Base-by-base conservation (phyloP, 495 filamentous ascomycete species). In the Rhypophila decipiens region DNA sequence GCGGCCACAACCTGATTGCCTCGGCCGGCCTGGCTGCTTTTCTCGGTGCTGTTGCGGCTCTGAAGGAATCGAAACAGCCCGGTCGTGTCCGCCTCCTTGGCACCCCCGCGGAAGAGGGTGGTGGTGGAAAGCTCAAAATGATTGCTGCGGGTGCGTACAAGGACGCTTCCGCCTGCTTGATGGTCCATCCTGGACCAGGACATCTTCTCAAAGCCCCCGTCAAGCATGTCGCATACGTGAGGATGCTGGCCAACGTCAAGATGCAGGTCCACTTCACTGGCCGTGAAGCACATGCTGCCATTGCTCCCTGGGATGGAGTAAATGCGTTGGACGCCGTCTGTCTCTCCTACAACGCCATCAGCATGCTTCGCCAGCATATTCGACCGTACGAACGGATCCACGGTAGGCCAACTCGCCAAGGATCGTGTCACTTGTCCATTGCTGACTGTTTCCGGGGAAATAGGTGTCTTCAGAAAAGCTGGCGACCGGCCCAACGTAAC, bases 1-100 rank as follows among this genome's bases (percentile, higher is more conserved):
- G 77, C 62, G 82, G 83, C 1, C 83, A 86, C 64, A 86, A 86
- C 52, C 67, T 86, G 1, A 86, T 86, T 49, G 73, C 82, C 0
- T 80, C 75, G 0, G 68, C 74, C n/a, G 81, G 78, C 3, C 57
- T 86, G 7, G 72, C 75, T 2, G 77, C 73, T 1, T 82, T 79
- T 24, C 61, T 87, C 13, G 80, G 76, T 3, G 61, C 76, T 0
- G 79, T 73, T 0, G 66, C 72, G 11, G 65, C 74, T 0, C 59
- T 86, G 23, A 68, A 71, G 40, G 47, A 70, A 11, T 74, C 70
- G 31, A 59, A 59, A 9, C 53, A 74, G 8, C 73, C 71, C 0
- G 83, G 84, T 4, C 74, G 76, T 18, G 64, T 83, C 0, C 67
- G 79, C 5, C 60, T 88, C 3, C 68, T 87, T 9, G 84, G 84